Base-by-base conservation (phyloP, 1,284 basidiomycete genomes). In the Cryptococcus sp. region DNA sequence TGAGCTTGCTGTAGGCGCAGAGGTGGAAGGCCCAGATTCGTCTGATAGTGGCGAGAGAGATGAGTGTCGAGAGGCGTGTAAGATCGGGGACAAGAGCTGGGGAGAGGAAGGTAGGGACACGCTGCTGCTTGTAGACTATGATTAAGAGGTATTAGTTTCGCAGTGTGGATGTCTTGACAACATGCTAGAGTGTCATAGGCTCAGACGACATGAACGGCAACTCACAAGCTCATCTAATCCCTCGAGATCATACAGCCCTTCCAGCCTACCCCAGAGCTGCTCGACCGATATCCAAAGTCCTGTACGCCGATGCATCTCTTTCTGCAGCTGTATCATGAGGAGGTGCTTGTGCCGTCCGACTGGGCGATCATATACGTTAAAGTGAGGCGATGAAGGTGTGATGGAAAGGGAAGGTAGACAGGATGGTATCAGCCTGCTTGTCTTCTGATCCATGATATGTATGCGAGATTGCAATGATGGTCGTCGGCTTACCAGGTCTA, bases 261-360 rank as follows among this genome's bases (percentile, higher is more conserved):
- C 81, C 46, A 93, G 77, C 72, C 91, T 90, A 50, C 80, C 76
- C 90, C 89, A 92, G 23, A 93, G 81, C 40, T 82, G 83, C 19
- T 86, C 83, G 4, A 86, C 74, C 23, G 84, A 75, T 37, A 93
- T 57, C 69, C 61, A 66, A 3, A 65, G 40, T 5, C 67, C 65
- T 10, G 72, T 73, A 22, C 72, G 62, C 20, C 60, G 51, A 43
- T 72, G 66, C 39, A 76, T 62, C 46, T 65, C 64, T 7, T 55
- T 49, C 52, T 74, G 75, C 1, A 76, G 64, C 29, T 66, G 64
- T 5, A 76, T 66, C 26, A 76, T 69, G 34, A 69, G 54, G 38
- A 73, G 44, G 52, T 76, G 70, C 48, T 70, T 75, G 58, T 74
- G 64, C 43, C 51, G 46, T 0, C 75, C 75, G 29, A 75, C 73